Conservation (phyloP, 2,329 filamentous ascomycete species). For the Monosporascus sp. region DNA sequence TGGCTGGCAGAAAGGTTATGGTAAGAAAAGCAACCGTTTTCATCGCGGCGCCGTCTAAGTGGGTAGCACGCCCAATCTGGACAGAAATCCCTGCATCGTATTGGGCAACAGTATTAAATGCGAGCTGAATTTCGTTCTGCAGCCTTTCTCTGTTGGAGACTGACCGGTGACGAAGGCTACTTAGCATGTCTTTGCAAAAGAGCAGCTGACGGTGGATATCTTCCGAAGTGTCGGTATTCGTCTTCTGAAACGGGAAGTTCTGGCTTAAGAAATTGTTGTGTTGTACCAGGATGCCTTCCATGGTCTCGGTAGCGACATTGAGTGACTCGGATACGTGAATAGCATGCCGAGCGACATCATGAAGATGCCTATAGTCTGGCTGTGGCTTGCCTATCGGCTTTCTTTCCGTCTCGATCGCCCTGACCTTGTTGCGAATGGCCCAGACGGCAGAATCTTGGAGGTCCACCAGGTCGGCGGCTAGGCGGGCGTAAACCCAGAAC, state of each 20-base stretch:
- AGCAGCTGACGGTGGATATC: slow-evolving; percentile 26
- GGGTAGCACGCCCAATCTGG: slow-evolving; percentile 32
- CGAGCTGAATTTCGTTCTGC: slow-evolving; percentile 49
- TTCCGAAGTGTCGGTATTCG: not conserved
- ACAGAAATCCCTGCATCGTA: slow-evolving; percentile 33
- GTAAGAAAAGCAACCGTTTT: slow-evolving; percentile 45
- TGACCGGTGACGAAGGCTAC: slow-evolving; percentile 30
- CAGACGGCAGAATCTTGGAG: slow-evolving; percentile 33
- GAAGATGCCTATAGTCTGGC: slow-evolving; percentile 30
- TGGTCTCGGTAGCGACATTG: slow-evolving; percentile 26
- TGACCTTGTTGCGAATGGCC: slow-evolving; percentile 30
- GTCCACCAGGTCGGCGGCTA: slow-evolving; percentile 25
- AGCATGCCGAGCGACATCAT: slow-evolving; percentile 37
- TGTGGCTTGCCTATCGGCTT: slow-evolving; percentile 13
- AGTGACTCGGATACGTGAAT: slow-evolving; percentile 40
- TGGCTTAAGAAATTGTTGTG: slow-evolving; percentile 19
- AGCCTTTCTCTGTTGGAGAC: slow-evolving; percentile 39
- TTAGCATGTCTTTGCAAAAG: slow-evolving; percentile 27
- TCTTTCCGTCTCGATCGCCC: slow-evolving; percentile 25
- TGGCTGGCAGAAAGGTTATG: slow-evolving; percentile 43
- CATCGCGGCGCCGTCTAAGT: slow-evolving; percentile 45
- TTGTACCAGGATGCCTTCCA: slow-evolving; percentile 26
- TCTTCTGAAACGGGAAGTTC: not conserved
- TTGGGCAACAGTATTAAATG: slow-evolving; percentile 39
- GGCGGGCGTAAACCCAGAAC: slow-evolving; percentile 30